These are phyloP conservation scores for Neltuma alba DNA, from an alignment of 306 rosid genomes.

Conservation along the genomic window DNA sequence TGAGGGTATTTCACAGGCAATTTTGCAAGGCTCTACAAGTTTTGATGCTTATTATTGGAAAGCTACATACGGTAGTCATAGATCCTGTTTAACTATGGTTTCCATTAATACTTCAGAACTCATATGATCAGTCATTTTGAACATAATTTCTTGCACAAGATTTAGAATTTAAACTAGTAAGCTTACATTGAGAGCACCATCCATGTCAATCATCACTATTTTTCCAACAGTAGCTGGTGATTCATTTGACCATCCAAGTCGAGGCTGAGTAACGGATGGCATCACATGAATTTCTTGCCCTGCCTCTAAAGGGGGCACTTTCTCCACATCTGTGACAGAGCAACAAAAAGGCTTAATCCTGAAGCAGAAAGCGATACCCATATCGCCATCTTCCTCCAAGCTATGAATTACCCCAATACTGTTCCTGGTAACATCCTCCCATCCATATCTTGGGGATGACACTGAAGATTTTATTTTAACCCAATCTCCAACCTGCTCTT, in stretches of 20 bases:
- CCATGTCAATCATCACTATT: constrained; percentile 68
- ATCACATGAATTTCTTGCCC: constrained; percentile 73
- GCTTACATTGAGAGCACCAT: constrained; percentile 78
- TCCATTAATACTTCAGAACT: neutral
- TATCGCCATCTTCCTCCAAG: constrained; percentile 76
- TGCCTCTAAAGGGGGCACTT: constrained; percentile 63
- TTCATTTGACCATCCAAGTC: constrained; percentile 81
- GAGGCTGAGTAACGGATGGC: constrained; percentile 66
- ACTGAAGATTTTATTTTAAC: constrained; percentile 80
- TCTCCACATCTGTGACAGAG: constrained; percentile 78
- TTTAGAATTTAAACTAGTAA: neutral
- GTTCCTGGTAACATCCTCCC: constrained; percentile 78
- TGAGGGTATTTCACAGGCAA: neutral
- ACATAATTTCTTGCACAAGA: neutral
- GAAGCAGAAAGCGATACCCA: constrained; percentile 79
- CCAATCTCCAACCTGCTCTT: constrained; percentile 80
- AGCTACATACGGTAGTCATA: neutral
- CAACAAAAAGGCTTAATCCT: constrained; percentile 72
- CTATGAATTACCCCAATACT: constrained; percentile 75
- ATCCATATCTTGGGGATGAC: constrained; percentile 75
- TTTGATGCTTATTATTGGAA: neutral
- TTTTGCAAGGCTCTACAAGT: neutral
- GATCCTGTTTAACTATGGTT: neutral
- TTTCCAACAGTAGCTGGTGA: constrained; percentile 72
- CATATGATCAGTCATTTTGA: neutral